These are phyloP conservation scores for Mycothermus thermophilus DNA, from an alignment of 495 filamentous ascomycete species.

Conservation along the genomic window DNA sequence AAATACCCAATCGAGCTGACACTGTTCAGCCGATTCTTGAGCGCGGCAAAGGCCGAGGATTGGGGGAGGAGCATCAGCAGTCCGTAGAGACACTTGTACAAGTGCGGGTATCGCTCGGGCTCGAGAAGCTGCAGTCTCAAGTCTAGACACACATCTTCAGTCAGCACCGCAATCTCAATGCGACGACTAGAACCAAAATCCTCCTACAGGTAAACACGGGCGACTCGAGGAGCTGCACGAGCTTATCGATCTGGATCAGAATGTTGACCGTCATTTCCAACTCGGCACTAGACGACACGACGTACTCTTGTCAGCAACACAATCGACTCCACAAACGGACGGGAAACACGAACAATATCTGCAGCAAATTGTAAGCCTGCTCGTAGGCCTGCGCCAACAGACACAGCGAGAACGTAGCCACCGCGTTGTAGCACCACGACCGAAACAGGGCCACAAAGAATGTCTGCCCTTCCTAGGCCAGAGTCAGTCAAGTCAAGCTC, in stretches of 20 bases:
- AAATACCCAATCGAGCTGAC: slow-evolving; percentile 94
- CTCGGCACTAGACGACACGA: slow-evolving; percentile 51
- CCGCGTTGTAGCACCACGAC: slow-evolving; percentile 97
- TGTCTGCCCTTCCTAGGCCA: slow-evolving; percentile 65
- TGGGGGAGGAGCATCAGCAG: slow-evolving; percentile 96
- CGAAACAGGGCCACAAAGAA: slow-evolving; percentile 92
- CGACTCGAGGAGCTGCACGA: slow-evolving; percentile 93
- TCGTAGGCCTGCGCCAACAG: slow-evolving; percentile 96
- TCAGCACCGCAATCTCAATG: too few species aligned
- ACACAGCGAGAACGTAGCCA: slow-evolving; percentile 93
- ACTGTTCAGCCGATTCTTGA: slow-evolving; percentile 94
- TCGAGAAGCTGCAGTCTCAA: slow-evolving; percentile 95
- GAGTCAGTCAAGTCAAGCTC: slow-evolving; percentile 14
- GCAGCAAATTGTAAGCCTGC: slow-evolving; percentile 90
- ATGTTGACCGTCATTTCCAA: slow-evolving; percentile 98
- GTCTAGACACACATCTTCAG: too few species aligned
- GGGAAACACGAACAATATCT: slow-evolving; percentile 63
- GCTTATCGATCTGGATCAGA: slow-evolving; percentile 97
- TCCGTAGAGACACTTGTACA: slow-evolving; percentile 98
- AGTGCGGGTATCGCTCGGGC: slow-evolving; percentile 85
- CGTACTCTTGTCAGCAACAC: background rate
- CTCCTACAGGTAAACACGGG: slow-evolving; percentile 87
- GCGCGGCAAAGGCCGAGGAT: slow-evolving; percentile 86
- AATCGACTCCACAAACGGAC: too few species aligned
- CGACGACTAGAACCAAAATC: slow-evolving; percentile 3